These are phyloP conservation scores for Penicillium expansum DNA, from an alignment of 2,329 filamentous ascomycete species.

Conservation along the genomic window DNA sequence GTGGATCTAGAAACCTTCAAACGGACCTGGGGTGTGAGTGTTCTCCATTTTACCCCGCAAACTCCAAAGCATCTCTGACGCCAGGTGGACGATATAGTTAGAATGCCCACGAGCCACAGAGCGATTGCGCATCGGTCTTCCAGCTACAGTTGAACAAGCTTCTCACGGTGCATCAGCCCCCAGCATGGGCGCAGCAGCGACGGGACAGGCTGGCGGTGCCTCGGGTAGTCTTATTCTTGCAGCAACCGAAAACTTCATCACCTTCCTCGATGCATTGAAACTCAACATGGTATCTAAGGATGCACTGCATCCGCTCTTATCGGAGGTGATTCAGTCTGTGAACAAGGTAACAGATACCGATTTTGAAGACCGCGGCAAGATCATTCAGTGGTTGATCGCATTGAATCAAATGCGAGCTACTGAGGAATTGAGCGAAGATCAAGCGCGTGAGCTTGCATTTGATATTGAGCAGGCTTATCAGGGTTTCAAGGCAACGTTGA, in stretches of 20 bases:
- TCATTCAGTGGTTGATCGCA: constrained; percentile 96
- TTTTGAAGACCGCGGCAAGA: constrained; percentile 93
- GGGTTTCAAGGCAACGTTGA: constrained; percentile 81
- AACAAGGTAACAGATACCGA: constrained; percentile 95
- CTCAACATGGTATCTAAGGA: constrained; percentile 92
- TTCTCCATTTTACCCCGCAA: neutral
- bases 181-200: constrained; percentile 33
- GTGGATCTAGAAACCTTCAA: constrained; percentile 89
- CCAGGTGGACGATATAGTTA: constrained; percentile 55
- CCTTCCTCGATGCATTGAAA: constrained; percentile 90
- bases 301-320: constrained; percentile 89
- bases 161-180: constrained; percentile 49
- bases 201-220: constrained; percentile 34
- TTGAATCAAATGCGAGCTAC: constrained; percentile 97
- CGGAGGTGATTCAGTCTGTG: constrained; percentile 93
- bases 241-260: constrained; percentile 98
- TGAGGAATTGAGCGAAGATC: constrained; percentile 82
- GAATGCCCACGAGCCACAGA: constrained; percentile 94
- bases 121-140: constrained; percentile 85
- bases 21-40: constrained; percentile 79
- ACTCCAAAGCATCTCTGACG: neutral
- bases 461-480: constrained; percentile 94
- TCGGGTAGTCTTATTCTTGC: constrained; percentile 73
- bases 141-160: constrained; percentile 70
- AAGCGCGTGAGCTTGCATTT: constrained; percentile 83